These are phyloP conservation scores for Ceratocystis cacaofunesta DNA, from an alignment of 2,329 filamentous ascomycete species.

Conservation along the genomic window DNA sequence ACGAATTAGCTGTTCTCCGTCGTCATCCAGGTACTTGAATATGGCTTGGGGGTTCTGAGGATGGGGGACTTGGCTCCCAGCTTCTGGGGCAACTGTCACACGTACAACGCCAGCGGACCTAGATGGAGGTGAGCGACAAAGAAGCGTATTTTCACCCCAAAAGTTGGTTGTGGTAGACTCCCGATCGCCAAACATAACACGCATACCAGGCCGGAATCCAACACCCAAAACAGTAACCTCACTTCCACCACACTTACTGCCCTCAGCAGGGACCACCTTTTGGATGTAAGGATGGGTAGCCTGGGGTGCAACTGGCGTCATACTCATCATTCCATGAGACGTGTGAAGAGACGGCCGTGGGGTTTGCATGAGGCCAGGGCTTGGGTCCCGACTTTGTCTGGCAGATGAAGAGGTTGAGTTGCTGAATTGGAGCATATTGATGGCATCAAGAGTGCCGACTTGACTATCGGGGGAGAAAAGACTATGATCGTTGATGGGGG, in stretches of 20 bases:
- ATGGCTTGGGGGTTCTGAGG: conserved; percentile 31
- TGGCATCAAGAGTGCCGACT: conserved; percentile 36
- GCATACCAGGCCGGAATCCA: conserved; percentile 59
- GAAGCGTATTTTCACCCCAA: conserved; percentile 66
- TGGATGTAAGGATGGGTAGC: conserved; percentile 45
- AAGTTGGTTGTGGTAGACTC: conserved; percentile 58
- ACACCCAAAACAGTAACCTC: conserved; percentile 76
- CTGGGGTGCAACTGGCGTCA: conserved; percentile 8
- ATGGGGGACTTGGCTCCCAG: conserved; percentile 7
- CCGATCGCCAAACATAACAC: conserved; percentile 66
- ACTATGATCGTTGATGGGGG: conserved; percentile 27
- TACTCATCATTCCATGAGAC: conserved; percentile 29
- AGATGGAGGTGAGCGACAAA: conserved; percentile 62
- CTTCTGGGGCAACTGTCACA: conserved; percentile 37
- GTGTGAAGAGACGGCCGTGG: conserved; percentile 30
- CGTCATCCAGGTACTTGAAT: conserved; percentile 64
- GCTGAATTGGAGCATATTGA: conserved; percentile 49
- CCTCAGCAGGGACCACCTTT: conserved; percentile 71
- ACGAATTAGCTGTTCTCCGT: conserved; percentile 52
- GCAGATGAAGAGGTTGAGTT: conserved; percentile 59
- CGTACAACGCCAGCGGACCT: conserved; percentile 51
- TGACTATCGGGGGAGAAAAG: conserved; percentile 23
- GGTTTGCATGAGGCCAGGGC: conserved; percentile 34
- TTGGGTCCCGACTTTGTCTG: conserved; percentile 64
- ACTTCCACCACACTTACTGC: conserved; percentile 67